Conservation (phyloP, 2,329 filamentous ascomycete species). For the Chalaropsis thielavioides region DNA sequence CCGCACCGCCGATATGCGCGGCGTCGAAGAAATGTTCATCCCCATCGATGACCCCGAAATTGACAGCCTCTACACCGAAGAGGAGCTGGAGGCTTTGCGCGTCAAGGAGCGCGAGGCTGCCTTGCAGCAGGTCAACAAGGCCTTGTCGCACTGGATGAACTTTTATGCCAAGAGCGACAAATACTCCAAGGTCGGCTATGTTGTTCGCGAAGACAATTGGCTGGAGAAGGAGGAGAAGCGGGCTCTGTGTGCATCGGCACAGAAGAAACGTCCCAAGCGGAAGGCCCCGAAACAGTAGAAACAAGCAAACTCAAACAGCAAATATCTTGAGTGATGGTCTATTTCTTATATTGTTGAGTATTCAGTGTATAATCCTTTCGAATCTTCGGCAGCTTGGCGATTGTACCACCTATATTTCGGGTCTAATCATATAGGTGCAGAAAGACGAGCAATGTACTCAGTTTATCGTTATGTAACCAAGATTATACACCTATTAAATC, state of each 20-base stretch:
- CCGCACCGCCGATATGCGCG: slow-evolving; percentile 67
- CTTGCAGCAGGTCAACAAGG: slow-evolving; percentile 46
- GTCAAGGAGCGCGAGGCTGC: slow-evolving; percentile 53
- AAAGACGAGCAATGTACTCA: neutral
- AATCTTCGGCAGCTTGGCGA: neutral
- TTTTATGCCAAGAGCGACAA: slow-evolving; percentile 71
- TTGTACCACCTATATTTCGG: neutral
- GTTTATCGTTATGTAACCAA: neutral
- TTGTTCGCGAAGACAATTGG: slow-evolving; percentile 48
- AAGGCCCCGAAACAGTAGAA: neutral
- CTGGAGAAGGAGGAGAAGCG: slow-evolving; percentile 43
- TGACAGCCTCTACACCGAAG: slow-evolving; percentile 42
- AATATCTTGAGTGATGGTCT: neutral
- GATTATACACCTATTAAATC: neutral
- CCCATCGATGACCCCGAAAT: slow-evolving; percentile 47
- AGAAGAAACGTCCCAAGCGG: neutral
- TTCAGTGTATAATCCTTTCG: no score
- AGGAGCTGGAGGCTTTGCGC: slow-evolving; percentile 38
- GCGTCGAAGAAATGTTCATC: slow-evolving; percentile 74
- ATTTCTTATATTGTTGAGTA: neutral
- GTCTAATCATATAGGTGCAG: neutral
- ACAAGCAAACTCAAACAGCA: neutral
- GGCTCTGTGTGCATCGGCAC: neutral
- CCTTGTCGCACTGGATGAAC: slow-evolving; percentile 64
- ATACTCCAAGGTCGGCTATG: slow-evolving; percentile 66